phyloP scores from a whole-genome alignment of 176 grass and related monocot species.

The Triticum monococcum region DNA sequence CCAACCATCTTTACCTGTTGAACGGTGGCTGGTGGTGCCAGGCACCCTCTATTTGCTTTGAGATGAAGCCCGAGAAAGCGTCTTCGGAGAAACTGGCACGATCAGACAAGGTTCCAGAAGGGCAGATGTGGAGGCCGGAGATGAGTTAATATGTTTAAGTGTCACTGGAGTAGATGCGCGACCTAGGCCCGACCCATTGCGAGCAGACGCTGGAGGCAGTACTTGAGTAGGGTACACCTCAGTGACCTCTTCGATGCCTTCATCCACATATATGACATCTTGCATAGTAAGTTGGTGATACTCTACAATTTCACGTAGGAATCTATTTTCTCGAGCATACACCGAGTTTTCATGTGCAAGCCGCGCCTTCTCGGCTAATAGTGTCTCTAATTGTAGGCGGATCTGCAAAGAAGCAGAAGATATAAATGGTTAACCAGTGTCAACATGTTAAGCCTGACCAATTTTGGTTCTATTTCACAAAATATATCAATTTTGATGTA shows the following conservation, averaged over 20 bases:
- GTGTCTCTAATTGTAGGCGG: slow-evolving; percentile 80
- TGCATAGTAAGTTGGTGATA: slow-evolving; percentile 99
- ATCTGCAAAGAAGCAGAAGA: slow-evolving; percentile 56
- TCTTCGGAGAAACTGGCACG: slow-evolving; percentile 42
- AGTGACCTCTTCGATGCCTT: slow-evolving; percentile 92
- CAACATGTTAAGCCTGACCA: neutral
- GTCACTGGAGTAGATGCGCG: slow-evolving; percentile 23
- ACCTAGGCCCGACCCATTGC: neutral
- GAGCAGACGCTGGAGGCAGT: slow-evolving; percentile 31
- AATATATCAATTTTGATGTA: neutral
- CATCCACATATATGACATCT: slow-evolving; percentile 91
- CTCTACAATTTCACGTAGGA: slow-evolving; percentile 92
- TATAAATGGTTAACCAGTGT: slow-evolving; percentile 2
- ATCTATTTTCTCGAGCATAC: slow-evolving; percentile 95
- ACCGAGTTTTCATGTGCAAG: slow-evolving; percentile 90
- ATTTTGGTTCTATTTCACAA: neutral
- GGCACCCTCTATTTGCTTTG: slow-evolving; percentile 21
- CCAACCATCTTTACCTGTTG: slow-evolving; percentile 21
- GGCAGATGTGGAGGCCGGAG: slow-evolving; percentile 33
- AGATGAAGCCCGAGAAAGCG: neutral
- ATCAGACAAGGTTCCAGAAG: slow-evolving; percentile 52
- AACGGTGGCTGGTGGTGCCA: neutral
- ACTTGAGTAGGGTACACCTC: slow-evolving; percentile 84
- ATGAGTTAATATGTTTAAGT: slow-evolving; percentile 32
- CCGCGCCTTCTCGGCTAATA: slow-evolving; percentile 85